These are phyloP conservation scores for Populus deltoides DNA, from an alignment of 345 rosid genomes.

Conservation along the genomic window DNA sequence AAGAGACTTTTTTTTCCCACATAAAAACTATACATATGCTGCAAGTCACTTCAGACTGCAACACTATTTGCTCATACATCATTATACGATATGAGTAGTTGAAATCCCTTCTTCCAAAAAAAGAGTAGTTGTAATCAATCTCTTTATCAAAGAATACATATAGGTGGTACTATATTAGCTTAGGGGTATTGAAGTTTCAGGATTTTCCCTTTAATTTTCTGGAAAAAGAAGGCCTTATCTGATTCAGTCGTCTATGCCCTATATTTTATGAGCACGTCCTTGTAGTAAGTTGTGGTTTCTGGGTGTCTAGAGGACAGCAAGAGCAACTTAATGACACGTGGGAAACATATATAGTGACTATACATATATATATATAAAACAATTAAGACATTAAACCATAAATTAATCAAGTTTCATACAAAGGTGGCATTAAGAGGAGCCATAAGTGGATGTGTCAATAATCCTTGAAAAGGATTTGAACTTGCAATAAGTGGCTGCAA, in stretches of 20 bases:
- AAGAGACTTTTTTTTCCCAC: neutral
- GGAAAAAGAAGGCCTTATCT: neutral
- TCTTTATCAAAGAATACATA: neutral
- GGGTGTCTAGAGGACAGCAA: neutral
- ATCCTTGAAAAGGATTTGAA: too few species aligned
- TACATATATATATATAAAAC: neutral
- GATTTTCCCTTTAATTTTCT: neutral
- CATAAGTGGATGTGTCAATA: too few species aligned
- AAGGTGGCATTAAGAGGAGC: too few species aligned
- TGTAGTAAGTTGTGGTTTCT: neutral
- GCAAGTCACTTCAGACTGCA: neutral
- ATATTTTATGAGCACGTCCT: slow-evolving; percentile 15
- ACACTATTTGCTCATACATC: neutral
- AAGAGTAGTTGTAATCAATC: neutral
- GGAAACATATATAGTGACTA: neutral
- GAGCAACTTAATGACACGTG: neutral
- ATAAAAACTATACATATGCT: neutral
- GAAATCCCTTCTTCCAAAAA: too few species aligned
- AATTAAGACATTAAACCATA: neutral
- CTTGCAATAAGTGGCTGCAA: neutral
- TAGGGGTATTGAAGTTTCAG: too few species aligned
- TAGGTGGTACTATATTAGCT: too few species aligned
- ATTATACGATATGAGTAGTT: neutral
- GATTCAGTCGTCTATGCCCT: neutral
- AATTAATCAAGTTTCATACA: neutral